phyloP scores from a whole-genome alignment of 352 stramenopile genomes.

The Globisporangium barbulae region DNA sequence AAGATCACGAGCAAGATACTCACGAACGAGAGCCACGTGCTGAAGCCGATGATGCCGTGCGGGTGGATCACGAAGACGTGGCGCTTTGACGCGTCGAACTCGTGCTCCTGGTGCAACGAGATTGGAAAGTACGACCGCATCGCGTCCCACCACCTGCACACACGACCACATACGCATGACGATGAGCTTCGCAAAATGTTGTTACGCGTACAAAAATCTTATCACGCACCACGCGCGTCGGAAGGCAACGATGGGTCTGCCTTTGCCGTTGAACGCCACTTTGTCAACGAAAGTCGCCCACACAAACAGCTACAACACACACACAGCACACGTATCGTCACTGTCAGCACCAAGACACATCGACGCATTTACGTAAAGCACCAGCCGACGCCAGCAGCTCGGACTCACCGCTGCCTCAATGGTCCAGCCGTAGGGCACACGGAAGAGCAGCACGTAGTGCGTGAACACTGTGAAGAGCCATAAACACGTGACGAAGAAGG shows the following conservation, averaged over 20 bases:
- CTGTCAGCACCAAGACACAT: not conserved
- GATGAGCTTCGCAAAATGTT: not conserved
- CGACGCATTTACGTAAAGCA: not conserved
- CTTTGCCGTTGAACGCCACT: constrained; percentile 41
- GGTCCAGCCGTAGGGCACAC: constrained; percentile 25
- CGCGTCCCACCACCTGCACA: constrained; percentile 34
- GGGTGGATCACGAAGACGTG: constrained; percentile 51
- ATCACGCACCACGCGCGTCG: constrained; percentile 27
- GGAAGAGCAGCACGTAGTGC: constrained; percentile 23
- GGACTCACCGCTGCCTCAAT: constrained; percentile 20
- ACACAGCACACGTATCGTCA: not conserved
- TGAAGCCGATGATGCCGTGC: constrained; percentile 50
- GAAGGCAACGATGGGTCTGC: constrained; percentile 25
- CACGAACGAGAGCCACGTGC: constrained; percentile 46
- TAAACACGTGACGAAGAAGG: constrained; percentile 20
- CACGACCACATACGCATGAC: not conserved
- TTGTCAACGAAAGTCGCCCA: constrained; percentile 33
- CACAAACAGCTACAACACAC: constrained; percentile 21
- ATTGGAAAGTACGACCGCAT: constrained; percentile 42
- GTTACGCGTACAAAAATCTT: not conserved
- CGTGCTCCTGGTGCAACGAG: constrained; percentile 35
- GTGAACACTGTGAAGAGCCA: constrained; percentile 21
- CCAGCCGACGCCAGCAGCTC: not conserved
- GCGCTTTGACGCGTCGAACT: constrained; percentile 29
- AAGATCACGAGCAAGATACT: not conserved